phyloP scores from a whole-genome alignment of 2,329 filamentous ascomycete genomes.

The Dothideomycetes sp. region DNA sequence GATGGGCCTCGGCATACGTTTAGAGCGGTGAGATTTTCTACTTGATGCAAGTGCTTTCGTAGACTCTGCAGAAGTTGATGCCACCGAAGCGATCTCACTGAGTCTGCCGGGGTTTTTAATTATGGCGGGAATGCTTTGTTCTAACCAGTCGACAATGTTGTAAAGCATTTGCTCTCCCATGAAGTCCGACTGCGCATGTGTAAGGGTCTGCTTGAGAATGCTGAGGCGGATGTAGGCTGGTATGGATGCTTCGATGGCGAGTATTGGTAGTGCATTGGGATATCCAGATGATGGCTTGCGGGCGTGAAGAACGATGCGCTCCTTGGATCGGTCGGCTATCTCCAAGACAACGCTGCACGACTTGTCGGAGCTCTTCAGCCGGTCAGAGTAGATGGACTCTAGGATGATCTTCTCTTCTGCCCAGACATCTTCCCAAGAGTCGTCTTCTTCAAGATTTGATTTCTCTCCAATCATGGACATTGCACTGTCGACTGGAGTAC shows the following conservation, averaged over 20 bases:
- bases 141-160: conserved; percentile 82
- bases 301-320: conserved; percentile 49
- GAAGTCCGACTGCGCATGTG: conserved; percentile 58
- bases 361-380: conserved; percentile 42
- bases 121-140: conserved; percentile 70
- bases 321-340: conserved; percentile 30
- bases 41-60: conserved; percentile 13
- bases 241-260: conserved; percentile 57
- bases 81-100: conserved; percentile 68
- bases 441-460: conserved; percentile 23
- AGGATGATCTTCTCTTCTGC: conserved; percentile 74
- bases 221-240: conserved; percentile 92
- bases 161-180: conserved; percentile 85
- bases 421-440: conserved; percentile 51
- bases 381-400: conserved; percentile 74
- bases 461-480: not conserved
- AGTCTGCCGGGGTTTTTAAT: conserved; percentile 76
- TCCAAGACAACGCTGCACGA: conserved; percentile 61
- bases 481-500: not conserved
- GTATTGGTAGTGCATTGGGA: conserved; percentile 54
- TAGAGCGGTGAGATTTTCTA: conserved; percentile 8
- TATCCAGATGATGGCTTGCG: conserved; percentile 60
- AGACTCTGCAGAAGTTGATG: conserved; percentile 44
- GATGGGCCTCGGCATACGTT: conserved; percentile 42
- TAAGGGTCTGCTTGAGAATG: conserved; percentile 65